phyloP scores from a whole-genome alignment of 2,329 filamentous ascomycete genomes.

The Xylogone sp. region DNA sequence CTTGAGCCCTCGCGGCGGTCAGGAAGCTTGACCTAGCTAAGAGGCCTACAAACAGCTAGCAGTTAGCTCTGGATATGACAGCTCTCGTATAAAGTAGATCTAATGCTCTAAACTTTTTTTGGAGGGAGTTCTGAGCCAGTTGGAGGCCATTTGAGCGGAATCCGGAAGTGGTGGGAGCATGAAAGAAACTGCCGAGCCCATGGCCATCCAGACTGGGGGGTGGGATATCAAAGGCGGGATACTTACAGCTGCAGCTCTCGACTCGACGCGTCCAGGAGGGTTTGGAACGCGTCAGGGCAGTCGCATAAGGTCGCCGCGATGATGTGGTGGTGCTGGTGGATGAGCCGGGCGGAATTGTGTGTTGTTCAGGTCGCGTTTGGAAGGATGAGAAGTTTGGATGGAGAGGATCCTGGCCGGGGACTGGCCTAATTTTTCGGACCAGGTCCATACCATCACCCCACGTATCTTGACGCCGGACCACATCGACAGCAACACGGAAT shows the following conservation, averaged over 20 bases:
- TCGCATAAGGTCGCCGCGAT: conserved; percentile 28
- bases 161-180: not conserved
- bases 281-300: conserved; percentile 13
- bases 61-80: conserved; percentile 19
- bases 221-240: conserved; percentile 3
- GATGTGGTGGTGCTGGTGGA: conserved; percentile 18
- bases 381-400: conserved; percentile 28
- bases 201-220: not conserved
- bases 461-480: conserved; percentile 28
- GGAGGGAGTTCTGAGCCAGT: not conserved
- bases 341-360: conserved; percentile 17
- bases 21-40: conserved; percentile 9
- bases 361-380: conserved; percentile 18
- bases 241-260: conserved; percentile 21
- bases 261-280: conserved; percentile 23
- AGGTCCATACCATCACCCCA: conserved; percentile 30
- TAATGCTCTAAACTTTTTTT: conserved; percentile 5
- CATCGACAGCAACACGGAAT: conserved; percentile 22
- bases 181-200: not conserved
- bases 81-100: conserved; percentile 9
- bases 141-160: not conserved
- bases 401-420: conserved; percentile 25
- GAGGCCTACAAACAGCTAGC: conserved; percentile 15
- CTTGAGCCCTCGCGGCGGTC: conserved; percentile 12
- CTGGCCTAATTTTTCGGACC: conserved; percentile 28